These are phyloP conservation scores for Pseudocercospora macadamiae DNA, from an alignment of 2,329 filamentous ascomycete species.

Conservation along the genomic window DNA sequence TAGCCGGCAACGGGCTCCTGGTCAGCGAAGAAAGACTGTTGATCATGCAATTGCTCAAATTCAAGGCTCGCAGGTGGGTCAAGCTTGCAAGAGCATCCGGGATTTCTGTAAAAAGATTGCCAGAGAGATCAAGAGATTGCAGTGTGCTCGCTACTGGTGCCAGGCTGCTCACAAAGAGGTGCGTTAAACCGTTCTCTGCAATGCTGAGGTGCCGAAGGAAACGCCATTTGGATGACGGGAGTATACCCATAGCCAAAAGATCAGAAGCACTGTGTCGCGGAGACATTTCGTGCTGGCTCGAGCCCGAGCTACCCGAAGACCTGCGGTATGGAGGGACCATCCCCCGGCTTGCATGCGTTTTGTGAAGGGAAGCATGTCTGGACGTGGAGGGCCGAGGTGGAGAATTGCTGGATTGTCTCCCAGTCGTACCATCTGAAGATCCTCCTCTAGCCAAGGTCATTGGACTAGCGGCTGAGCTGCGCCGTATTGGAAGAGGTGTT, in stretches of 20 bases:
- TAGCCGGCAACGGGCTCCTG: constrained; percentile 84
- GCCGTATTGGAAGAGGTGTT: constrained; percentile 52
- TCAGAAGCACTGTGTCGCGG: constrained; percentile 74
- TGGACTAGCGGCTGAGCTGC: constrained; percentile 54
- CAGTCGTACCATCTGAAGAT: constrained; percentile 52
- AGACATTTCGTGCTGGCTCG: constrained; percentile 62
- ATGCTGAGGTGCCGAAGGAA: constrained; percentile 91
- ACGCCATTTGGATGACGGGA: constrained; percentile 89
- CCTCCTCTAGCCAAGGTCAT: constrained; percentile 59
- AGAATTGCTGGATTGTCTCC: constrained; percentile 73
- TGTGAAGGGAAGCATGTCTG: constrained; percentile 67
- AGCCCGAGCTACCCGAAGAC: constrained; percentile 92
- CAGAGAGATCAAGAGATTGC: constrained; percentile 88
- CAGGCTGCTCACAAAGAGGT: constrained; percentile 74
- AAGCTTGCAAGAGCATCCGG: constrained; percentile 87
- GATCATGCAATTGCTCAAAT: constrained; percentile 97
- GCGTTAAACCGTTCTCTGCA: constrained; percentile 86
- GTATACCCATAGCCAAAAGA: constrained; percentile 68
- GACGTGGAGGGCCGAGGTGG: constrained; percentile 76
- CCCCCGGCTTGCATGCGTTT: constrained; percentile 60
- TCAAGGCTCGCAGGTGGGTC: constrained; percentile 85
- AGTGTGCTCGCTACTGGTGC: constrained; percentile 83
- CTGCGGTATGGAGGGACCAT: constrained; percentile 74
- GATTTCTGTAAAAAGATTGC: constrained; percentile 90
- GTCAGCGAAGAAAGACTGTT: constrained; percentile 86